A percentile compares a stretch with the other conserved stretches of the same genome.
Conservation (phyloP, 192 early-diverging fungal genomes). For the Entomortierella lignicola region DNA sequence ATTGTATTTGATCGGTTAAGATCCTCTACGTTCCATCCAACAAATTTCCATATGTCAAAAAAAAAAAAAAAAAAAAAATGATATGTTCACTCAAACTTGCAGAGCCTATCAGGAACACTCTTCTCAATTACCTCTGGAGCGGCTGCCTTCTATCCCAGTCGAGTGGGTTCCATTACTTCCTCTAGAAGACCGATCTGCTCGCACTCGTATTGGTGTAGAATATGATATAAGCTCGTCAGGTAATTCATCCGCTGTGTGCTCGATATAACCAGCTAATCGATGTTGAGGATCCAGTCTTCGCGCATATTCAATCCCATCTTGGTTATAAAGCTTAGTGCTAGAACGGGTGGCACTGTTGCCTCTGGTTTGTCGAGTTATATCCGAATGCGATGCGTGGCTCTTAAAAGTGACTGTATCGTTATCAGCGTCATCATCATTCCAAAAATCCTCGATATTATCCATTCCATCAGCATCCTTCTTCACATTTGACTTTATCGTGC, state of each 20-base stretch:
- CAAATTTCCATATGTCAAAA: not conserved
- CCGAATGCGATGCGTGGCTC: not conserved
- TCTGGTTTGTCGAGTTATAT: not conserved
- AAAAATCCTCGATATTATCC: slow-evolving; percentile 56
- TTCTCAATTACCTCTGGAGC: too few relatives aligned
- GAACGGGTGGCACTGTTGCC: too few relatives aligned
- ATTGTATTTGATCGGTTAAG: not conserved
- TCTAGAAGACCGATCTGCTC: too few relatives aligned
- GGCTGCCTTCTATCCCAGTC: too few relatives aligned
- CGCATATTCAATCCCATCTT: not conserved
- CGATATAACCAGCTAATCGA: slow-evolving; percentile 11
- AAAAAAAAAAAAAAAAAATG: too few relatives aligned
- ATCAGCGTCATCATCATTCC: slow-evolving; percentile 11
- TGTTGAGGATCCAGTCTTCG: slow-evolving; percentile 2
- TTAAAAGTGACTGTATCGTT: not conserved
- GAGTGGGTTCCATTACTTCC: too few relatives aligned
- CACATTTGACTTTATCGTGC: slow-evolving; percentile 38
- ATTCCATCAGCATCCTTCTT: slow-evolving; percentile 53
- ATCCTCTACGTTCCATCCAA: not conserved
- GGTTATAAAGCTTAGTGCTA: not conserved
- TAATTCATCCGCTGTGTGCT: not conserved
- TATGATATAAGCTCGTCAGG: not conserved
- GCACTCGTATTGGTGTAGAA: not conserved
- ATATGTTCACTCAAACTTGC: too few relatives aligned
- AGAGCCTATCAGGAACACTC: too few relatives aligned